Evolutionary conservation across 129 eudicot genomes (phyloP).

Genomic region (Saposhnikovia divaricata): DNA sequence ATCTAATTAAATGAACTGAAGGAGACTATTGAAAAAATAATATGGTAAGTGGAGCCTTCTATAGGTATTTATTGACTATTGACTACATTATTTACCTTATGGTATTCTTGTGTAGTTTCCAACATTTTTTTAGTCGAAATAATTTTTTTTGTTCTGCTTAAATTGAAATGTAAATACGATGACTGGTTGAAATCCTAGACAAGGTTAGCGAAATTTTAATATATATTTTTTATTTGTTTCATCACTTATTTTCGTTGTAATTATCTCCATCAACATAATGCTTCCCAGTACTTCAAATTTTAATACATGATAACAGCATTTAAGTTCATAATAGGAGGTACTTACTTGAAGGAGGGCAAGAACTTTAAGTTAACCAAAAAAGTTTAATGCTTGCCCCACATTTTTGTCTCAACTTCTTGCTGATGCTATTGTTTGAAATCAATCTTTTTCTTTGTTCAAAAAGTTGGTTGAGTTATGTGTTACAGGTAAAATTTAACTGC

Average conservation of each 20-base stretch:
- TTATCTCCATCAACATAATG: neutral
- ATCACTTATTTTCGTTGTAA: neutral
- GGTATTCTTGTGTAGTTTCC: neutral
- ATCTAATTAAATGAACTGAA: neutral
- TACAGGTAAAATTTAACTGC: neutral
- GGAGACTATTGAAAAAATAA: neutral
- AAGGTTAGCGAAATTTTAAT: neutral
- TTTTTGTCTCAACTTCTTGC: neutral
- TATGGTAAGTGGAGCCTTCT: neutral
- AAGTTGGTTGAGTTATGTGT: neutral
- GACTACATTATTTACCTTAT: neutral
- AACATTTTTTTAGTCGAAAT: neutral
- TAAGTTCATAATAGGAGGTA: neutral
- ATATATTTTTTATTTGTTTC: neutral
- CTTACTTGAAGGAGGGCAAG: neutral
- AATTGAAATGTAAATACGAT: neutral
- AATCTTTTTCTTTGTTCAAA: neutral
- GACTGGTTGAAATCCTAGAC: neutral
- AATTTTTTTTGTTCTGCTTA: neutral
- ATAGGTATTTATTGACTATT: neutral
- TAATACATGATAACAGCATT: neutral
- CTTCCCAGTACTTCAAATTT: neutral
- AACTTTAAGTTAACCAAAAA: neutral
- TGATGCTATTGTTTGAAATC: neutral
- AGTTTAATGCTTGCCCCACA: neutral